phyloP scores from a whole-genome alignment of 164 flowering plant genomes.

The Annona squamosa region DNA sequence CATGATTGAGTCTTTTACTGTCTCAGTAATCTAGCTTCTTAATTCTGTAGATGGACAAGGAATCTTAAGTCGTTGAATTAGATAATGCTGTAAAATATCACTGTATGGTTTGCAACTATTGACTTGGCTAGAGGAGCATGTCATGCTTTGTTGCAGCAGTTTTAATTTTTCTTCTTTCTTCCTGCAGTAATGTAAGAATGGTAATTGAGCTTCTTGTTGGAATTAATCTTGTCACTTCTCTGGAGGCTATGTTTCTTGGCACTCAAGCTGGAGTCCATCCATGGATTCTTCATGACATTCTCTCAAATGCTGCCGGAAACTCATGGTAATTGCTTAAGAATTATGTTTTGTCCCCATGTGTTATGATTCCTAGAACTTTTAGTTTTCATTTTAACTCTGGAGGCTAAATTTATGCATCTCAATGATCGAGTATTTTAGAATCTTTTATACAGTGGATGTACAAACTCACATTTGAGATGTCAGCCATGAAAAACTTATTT shows the following conservation, averaged over 20 bases:
- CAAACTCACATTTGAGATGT: no score
- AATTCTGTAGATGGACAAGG: not conserved
- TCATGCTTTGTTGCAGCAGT: not conserved
- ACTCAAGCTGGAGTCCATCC: conserved; percentile 83
- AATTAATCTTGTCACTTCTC: conserved; percentile 76
- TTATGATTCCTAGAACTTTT: not conserved
- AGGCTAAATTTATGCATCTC: not conserved
- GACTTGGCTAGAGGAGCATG: not conserved
- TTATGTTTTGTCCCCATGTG: not conserved
- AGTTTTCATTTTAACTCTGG: conserved; percentile 6
- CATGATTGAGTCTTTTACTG: not conserved
- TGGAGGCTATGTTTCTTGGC: conserved; percentile 84
- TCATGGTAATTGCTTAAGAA: conserved; percentile 56
- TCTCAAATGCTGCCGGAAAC: conserved; percentile 97
- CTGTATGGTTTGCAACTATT: not conserved
- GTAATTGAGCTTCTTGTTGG: conserved; percentile 82
- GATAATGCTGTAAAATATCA: conserved; percentile 1
- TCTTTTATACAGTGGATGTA: no score
- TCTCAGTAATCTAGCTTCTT: not conserved
- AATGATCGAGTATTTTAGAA: not conserved
- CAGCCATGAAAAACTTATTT: no score
- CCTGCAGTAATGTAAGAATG: conserved; percentile 75
- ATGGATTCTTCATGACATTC: conserved; percentile 77
- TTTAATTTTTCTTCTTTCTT: conserved; percentile 9
- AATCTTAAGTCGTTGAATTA: not conserved